Evolutionary conservation across 129 eudicot species (phyloP), one percentile per base, ranked within the genome.

Genomic region (Centrapalus pauciflorus): DNA sequence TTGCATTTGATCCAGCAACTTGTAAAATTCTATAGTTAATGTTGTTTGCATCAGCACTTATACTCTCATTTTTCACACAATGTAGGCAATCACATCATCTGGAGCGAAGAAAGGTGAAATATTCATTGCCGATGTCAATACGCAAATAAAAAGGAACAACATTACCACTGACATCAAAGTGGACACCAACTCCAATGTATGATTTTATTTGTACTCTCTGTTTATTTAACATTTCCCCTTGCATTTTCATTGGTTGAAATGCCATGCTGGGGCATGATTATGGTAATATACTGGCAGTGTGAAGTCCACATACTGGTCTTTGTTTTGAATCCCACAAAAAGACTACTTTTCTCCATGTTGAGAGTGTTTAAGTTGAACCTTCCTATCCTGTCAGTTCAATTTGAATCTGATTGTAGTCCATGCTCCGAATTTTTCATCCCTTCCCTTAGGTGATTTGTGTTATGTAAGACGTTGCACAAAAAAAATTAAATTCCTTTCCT

Each of bases 21-120:
- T 40, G 46, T 60, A n/a, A 38, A 33, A 7, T 16, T 11, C 61
- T 46, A 28, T 61, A 23, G 62, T 74, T 38, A 13, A n/a, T 55
- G 23, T 40, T 14, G 19, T 55, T 61, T 72, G 3, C 61, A 55
- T 27, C 32, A 20, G n/a, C 49, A 30, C 66, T 58, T 61, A 5
- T 27, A 27, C 19, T 33, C 54, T 72, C 43, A 49, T 4, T 26
- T 70, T 37, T 21, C 26, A 17, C 41, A 54, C 58, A 34, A 38
- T 72, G 41, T 57, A 83, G 89, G 85, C 83, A 55, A 80, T 83
- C 60, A 80, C 83, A 37, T 72, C 89, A 57, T 41, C 82, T 55
- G 85, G 80, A 40, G 76, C 80, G 9, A 83, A 83, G 65, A 83
- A 83, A 46, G 89, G 89, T 12, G 85, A 83, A 7, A 48, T 83